These are phyloP conservation scores for Melaleuca alternifolia DNA, from an alignment of 345 rosid genomes.

Conservation along the genomic window DNA sequence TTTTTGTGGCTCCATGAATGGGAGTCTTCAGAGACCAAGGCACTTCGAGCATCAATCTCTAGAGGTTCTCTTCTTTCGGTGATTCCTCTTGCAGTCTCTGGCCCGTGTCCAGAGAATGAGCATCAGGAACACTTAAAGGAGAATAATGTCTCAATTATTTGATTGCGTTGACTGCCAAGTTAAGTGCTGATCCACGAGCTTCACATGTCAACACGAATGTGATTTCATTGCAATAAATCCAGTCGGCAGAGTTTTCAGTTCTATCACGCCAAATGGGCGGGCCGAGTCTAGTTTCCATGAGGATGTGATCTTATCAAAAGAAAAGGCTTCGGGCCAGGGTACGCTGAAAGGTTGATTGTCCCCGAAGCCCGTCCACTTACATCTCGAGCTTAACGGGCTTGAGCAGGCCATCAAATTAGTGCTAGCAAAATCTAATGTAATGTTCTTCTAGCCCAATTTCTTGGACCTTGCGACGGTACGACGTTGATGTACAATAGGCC, in stretches of 20 bases:
- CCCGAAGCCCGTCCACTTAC: neutral
- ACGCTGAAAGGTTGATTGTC: neutral
- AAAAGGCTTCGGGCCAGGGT: neutral
- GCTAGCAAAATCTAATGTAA: neutral
- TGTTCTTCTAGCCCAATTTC: neutral
- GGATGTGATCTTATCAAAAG: neutral
- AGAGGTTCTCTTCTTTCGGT: neutral
- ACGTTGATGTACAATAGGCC: neutral
- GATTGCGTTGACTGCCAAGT: neutral
- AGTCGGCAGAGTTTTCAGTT: neutral
- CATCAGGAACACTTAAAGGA: neutral
- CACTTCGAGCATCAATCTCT: neutral
- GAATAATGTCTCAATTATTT: neutral
- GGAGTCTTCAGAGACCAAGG: neutral
- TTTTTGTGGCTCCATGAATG: neutral
- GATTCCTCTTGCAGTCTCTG: neutral
- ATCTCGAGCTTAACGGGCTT: neutral
- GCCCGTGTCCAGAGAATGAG: neutral
- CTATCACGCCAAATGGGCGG: neutral
- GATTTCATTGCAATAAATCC: neutral
- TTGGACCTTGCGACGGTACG: neutral
- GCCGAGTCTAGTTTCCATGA: neutral
- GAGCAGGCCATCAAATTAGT: neutral
- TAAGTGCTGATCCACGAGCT: no score
- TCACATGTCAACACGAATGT: no score